These are phyloP conservation scores for Echites panduratus DNA, from an alignment of 257 asterid species.

Conservation along the genomic window DNA sequence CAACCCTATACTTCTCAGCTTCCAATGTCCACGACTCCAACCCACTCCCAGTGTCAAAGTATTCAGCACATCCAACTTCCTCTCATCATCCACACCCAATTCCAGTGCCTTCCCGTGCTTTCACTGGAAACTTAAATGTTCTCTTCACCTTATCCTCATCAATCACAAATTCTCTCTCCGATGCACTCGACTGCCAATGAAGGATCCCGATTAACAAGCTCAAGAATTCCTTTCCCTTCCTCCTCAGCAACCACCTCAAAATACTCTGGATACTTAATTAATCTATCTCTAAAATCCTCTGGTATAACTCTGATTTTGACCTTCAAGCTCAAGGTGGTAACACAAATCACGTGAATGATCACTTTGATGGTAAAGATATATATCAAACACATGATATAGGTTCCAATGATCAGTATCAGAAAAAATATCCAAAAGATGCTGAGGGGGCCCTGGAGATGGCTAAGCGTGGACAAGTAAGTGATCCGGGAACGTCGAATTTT, in stretches of 20 bases:
- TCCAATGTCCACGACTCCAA: constrained; percentile 85
- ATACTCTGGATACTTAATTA: constrained; percentile 52
- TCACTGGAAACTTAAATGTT: constrained; percentile 67
- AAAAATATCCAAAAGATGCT: constrained; percentile 14
- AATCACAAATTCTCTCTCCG: constrained; percentile 62
- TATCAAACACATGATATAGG: constrained; percentile 16
- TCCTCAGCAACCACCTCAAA: constrained; percentile 50
- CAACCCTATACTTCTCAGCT: constrained; percentile 87
- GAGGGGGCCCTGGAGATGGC: constrained; percentile 26
- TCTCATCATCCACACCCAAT: constrained; percentile 58
- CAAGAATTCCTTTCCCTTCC: constrained; percentile 66
- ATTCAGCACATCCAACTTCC: constrained; percentile 74
- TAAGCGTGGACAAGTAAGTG: constrained; percentile 52
- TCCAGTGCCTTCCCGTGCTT: constrained; percentile 67
- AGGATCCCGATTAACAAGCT: constrained; percentile 75
- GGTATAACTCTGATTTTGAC: constrained; percentile 41
- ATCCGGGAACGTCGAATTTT: constrained; percentile 49
- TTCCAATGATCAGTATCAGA: constrained; percentile 16
- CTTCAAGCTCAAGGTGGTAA: constrained; percentile 25
- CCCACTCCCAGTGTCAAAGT: constrained; percentile 69
- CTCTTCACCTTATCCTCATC: constrained; percentile 79
- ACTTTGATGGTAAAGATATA: constrained; percentile 13
- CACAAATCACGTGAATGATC: constrained; percentile 27
- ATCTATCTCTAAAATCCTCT: constrained; percentile 75
- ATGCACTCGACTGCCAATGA: constrained; percentile 60